phyloP scores from a whole-genome alignment of 208 protist genomes.

The Trypanosoma caninum region DNA sequence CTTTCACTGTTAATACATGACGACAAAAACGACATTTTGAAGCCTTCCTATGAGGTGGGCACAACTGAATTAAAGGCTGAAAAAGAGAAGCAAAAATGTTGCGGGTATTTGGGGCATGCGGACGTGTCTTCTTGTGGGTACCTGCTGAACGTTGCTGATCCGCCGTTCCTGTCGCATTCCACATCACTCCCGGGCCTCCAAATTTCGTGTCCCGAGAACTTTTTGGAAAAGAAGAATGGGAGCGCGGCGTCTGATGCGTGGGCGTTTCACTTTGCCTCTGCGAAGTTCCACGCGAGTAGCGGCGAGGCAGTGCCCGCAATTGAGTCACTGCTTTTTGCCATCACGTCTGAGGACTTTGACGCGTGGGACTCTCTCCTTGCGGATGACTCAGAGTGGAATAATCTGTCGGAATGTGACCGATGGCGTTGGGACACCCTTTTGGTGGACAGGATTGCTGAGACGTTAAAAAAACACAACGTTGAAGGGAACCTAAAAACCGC shows the following conservation, averaged over 20 bases:
- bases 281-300: constrained; percentile 9
- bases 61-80: too few species aligned
- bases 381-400: constrained; percentile 14
- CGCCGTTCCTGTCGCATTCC: too few species aligned
- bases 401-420: not conserved
- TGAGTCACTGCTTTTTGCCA: constrained; percentile 12
- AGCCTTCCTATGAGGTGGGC: too few species aligned
- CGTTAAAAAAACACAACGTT: not conserved
- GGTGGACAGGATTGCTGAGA: not conserved
- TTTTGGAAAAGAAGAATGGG: not conserved
- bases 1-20: not conserved
- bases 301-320: not conserved
- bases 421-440: constrained; percentile 17
- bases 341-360: constrained; percentile 16
- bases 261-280: not conserved
- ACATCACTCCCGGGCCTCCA: too few species aligned
- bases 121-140: too few species aligned
- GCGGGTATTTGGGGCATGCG: too few species aligned
- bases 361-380: constrained; percentile 14
- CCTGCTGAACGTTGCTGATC: too few species aligned
- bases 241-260: too few species aligned
- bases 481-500: not conserved
- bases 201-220: not conserved
- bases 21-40: not conserved
- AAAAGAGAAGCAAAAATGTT: too few species aligned